A percentile compares a stretch with the other conserved stretches of the same genome.
These are phyloP conservation scores for Picochlorum sp. DNA, from an alignment of 139 green algal species.

Conservation along the genomic window DNA sequence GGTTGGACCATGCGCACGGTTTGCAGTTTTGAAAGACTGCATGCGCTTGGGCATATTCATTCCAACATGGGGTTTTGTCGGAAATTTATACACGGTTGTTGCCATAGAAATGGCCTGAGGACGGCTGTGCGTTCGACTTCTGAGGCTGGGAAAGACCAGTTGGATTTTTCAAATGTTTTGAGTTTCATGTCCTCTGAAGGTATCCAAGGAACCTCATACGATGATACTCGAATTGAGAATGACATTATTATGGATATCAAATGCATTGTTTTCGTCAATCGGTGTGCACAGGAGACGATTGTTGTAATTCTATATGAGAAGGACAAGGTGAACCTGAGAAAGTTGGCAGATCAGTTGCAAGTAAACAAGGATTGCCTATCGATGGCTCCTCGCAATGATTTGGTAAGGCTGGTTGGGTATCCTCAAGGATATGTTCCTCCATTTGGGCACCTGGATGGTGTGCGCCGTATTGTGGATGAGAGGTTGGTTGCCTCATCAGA, in stretches of 20 bases:
- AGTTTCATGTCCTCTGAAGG: background rate
- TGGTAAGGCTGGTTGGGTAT: background rate
- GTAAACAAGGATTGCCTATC: background rate
- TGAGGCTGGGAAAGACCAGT: no score
- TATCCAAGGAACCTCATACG: background rate
- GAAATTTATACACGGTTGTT: no score
- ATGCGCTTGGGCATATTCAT: no score
- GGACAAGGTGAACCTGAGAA: background rate
- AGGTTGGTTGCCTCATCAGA: no score
- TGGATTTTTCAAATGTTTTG: no score
- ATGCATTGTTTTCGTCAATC: background rate
- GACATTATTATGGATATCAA: background rate
- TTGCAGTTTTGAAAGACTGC: no score
- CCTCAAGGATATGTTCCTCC: slow-evolving; percentile 13
- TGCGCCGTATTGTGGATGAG: no score
- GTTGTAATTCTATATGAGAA: background rate
- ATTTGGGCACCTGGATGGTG: slow-evolving; percentile 14
- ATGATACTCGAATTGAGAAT: background rate
- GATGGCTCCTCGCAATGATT: background rate
- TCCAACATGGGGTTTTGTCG: no score
- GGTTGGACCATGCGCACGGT: no score
- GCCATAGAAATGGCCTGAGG: no score
- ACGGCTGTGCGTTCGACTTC: no score
- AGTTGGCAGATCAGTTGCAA: background rate
- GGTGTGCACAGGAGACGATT: background rate